Evolutionary conservation across 2,329 filamentous ascomycete species (phyloP).

Genomic region (Pestalotiopsis sp.): DNA sequence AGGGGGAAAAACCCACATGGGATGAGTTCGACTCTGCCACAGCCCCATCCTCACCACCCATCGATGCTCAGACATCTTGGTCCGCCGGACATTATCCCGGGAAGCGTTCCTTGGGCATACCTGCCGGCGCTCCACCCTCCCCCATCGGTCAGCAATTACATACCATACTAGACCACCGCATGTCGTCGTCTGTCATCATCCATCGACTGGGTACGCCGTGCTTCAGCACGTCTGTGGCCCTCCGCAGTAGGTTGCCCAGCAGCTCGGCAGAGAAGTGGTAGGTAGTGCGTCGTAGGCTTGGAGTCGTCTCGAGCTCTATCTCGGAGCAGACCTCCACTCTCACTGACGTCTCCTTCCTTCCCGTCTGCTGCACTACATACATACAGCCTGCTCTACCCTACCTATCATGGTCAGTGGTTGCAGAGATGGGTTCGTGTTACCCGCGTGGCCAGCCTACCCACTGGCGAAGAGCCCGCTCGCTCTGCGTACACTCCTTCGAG

Average conservation of each 20-base stretch:
- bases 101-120: background rate
- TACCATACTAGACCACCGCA: background rate
- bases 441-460: background rate
- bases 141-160: conserved; percentile 11
- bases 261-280: background rate
- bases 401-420: background rate
- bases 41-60: conserved; percentile 10
- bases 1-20: conserved; percentile 3
- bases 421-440: background rate
- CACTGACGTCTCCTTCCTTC: no score
- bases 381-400: background rate
- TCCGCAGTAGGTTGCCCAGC: background rate
- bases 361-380: background rate
- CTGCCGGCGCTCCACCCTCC: conserved; percentile 1
- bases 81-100: conserved; percentile 3
- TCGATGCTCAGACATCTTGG: background rate
- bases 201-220: background rate
- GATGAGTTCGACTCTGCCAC: conserved; percentile 2
- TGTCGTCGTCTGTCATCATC: conserved; percentile 6
- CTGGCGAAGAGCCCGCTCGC: background rate
- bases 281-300: background rate
- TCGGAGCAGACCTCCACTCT: no score
- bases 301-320: background rate
- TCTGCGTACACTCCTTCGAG: conserved; percentile 4
- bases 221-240: background rate